Conservation (phyloP, 2,329 filamentous ascomycete species). For the Sarocladiaceae sp. region DNA sequence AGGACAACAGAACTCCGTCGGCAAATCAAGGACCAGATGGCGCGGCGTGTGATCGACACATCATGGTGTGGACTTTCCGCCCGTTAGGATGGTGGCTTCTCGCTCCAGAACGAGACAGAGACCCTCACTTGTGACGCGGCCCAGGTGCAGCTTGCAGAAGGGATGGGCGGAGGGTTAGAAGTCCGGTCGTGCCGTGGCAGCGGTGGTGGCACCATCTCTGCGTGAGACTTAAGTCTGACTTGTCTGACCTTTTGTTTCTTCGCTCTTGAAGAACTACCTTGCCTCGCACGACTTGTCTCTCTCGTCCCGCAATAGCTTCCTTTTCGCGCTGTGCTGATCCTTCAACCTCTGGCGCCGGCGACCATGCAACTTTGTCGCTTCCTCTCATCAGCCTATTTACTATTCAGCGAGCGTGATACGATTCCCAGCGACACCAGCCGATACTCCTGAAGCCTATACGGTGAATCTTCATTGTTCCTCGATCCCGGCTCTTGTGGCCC, state of each 20-base stretch:
- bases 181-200: conserved; percentile 1
- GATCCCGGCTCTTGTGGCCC: too few species aligned
- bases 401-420: too few species aligned
- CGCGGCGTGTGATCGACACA: conserved; percentile 1
- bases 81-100: background rate
- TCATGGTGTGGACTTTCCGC: background rate
- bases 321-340: background rate
- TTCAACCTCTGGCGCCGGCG: background rate
- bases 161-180: background rate
- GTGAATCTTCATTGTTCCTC: too few species aligned
- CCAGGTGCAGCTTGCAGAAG: background rate
- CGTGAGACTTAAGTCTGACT: conserved; percentile 4
- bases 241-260: background rate
- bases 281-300: too few species aligned
- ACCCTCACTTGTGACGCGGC: conserved; percentile 4
- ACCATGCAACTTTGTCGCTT: background rate
- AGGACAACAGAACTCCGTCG: background rate
- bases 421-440: conserved; percentile 19
- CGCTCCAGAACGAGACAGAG: conserved; percentile 1
- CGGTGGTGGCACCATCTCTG: conserved; percentile 7
- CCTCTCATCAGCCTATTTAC: background rate
- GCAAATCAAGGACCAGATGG: background rate
- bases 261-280: too few species aligned
- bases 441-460: conserved; percentile 20
- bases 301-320: too few species aligned